phyloP scores from a whole-genome alignment of 108 stramenopile genomes.

The Conticribra weissflogii region DNA sequence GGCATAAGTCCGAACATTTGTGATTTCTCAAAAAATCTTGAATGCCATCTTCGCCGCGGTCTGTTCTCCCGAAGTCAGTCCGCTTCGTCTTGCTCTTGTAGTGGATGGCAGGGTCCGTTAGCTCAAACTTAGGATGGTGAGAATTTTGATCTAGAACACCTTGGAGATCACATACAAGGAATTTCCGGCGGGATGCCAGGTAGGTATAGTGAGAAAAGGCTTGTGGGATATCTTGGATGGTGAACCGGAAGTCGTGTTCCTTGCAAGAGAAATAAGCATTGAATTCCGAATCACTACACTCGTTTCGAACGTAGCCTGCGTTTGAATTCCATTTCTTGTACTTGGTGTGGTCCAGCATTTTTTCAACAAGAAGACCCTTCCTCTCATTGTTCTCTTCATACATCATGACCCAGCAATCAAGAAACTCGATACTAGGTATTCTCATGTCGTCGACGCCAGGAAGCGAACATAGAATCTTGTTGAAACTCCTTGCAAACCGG shows the following conservation, averaged over 20 bases:
- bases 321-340: constrained; percentile 56
- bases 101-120: constrained; percentile 63
- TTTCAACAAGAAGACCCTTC: constrained; percentile 44
- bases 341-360: constrained; percentile 37
- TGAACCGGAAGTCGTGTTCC: constrained; percentile 1
- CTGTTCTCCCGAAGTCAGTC: constrained; percentile 51
- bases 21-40: constrained; percentile 49
- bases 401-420: constrained; percentile 52
- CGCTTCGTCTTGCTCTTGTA: constrained; percentile 30
- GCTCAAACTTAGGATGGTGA: constrained; percentile 37
- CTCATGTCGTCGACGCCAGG: constrained; percentile 16
- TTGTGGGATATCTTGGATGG: constrained; percentile 45
- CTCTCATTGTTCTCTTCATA: constrained; percentile 11
- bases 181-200: constrained; percentile 25
- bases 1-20: constrained; percentile 45
- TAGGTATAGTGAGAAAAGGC: constrained; percentile 64
- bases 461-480: constrained; percentile 23
- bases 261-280: neutral
- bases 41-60: constrained; percentile 53
- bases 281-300: neutral
- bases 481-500: constrained; percentile 11
- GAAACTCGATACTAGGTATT: constrained; percentile 36
- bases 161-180: constrained; percentile 62
- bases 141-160: constrained; percentile 34
- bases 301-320: constrained; percentile 20